Base-by-base conservation (phyloP, 2,329 filamentous ascomycete species). In the Colletotrichum melonis region DNA sequence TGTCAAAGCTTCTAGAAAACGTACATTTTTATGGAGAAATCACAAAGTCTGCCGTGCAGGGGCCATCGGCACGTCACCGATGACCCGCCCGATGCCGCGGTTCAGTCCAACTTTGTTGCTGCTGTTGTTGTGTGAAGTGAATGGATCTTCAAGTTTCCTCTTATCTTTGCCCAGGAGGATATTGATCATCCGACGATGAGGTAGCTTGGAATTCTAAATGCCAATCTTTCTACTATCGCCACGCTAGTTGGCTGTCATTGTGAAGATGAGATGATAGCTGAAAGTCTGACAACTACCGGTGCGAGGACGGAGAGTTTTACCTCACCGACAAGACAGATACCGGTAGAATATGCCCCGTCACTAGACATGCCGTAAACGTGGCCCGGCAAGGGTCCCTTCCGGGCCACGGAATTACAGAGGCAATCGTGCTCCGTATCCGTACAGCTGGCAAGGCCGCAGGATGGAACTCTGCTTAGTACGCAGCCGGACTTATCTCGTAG, bases 1-100 rank as follows among this genome's bases (percentile, higher is more conserved):
- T 30, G 69, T 38, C 42, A 69, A n/a, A 62, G 67, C 55, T 73
- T 73, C 49, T 65, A 66, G 67, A 64, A 73, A 69, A 70, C 66
- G 66, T 73, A 46, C 58, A 63, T 63, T 69, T 63, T 38, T 67
- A 49, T 69, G 69, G 69, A 19, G 14, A 46, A 8, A 12, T 12
- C 19, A 24, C 12, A 56, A 30, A 55, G n/a, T 68, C 42, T 58
- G 38, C 26, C 52, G 58, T 55, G 70, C 67, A 70, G 42, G 59
- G 66, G 26, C 59, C 54, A 55, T 55, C 26, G 26, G 54, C 32
- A 73, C 66, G 70, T 69, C 70, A 73, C 54, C 54, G 42, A 7
- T 11, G 59, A 35, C 30, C 69, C 38, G 38, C 38, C 14, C 16
- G 38, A 16, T 8, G 38, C 38, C 16, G 38, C 38, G 58, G 49